Percentiles rank a stretch among this genome's conserved stretches.
Conservation (phyloP, 257 asterid genomes). For the Fraxinus americana region DNA sequence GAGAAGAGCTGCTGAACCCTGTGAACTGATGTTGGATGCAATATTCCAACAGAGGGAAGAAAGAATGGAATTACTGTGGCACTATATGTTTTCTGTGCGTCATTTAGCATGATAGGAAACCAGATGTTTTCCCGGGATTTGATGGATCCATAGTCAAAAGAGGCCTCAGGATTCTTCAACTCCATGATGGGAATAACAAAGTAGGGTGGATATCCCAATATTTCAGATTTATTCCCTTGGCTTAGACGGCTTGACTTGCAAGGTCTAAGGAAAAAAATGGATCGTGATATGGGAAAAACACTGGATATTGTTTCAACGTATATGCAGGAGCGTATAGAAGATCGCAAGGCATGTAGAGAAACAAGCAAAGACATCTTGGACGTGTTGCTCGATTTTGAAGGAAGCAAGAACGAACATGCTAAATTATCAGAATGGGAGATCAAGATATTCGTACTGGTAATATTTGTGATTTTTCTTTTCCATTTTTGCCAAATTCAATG, state of each 20-base stretch:
- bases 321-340: slow-evolving; percentile 35
- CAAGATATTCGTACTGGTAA: slow-evolving; percentile 51
- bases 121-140: slow-evolving; percentile 35
- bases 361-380: slow-evolving; percentile 59
- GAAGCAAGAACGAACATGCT: slow-evolving; percentile 62
- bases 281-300: slow-evolving; percentile 24
- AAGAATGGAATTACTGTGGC: slow-evolving; percentile 41
- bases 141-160: slow-evolving; percentile 30
- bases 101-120: slow-evolving; percentile 41
- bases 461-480: neutral
- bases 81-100: slow-evolving; percentile 39
- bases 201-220: slow-evolving; percentile 33
- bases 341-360: slow-evolving; percentile 33
- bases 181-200: slow-evolving; percentile 38
- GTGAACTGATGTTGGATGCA: too few relatives aligned
- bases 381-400: slow-evolving; percentile 56
- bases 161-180: slow-evolving; percentile 33
- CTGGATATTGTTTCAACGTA: slow-evolving; percentile 29
- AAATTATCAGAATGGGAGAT: slow-evolving; percentile 37
- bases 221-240: slow-evolving; percentile 39
- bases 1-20: too few relatives aligned
- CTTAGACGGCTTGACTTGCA: slow-evolving; percentile 36
- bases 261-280: slow-evolving; percentile 23
- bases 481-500: too few relatives aligned
- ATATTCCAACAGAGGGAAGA: neutral